These are phyloP conservation scores for Candida nitratophila DNA, from an alignment of 805 yeast species.

Conservation along the genomic window DNA sequence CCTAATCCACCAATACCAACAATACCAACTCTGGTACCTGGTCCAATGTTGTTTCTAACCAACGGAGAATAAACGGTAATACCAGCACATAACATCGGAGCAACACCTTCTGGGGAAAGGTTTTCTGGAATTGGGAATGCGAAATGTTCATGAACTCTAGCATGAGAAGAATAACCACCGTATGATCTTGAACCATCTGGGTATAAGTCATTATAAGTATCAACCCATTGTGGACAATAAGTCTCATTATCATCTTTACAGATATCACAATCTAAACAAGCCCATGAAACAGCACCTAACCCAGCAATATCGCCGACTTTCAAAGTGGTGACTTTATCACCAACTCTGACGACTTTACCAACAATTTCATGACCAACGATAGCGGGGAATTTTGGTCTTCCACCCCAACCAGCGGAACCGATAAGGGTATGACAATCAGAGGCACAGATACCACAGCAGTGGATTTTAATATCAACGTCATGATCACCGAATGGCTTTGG, in stretches of 20 bases:
- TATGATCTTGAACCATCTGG: conserved; percentile 30
- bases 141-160: conserved; percentile 56
- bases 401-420: conserved; percentile 41
- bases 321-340: conserved; percentile 41
- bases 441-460: conserved; percentile 51
- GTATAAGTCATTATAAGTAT: conserved; percentile 28
- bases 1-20: conserved; percentile 67
- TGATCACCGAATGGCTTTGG: conserved; percentile 31
- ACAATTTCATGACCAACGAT: conserved; percentile 60
- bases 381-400: conserved; percentile 24
- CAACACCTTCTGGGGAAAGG: conserved; percentile 46
- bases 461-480: conserved; percentile 39
- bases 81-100: conserved; percentile 77
- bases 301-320: conserved; percentile 74
- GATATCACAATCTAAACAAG: conserved; percentile 57
- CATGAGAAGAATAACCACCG: conserved; percentile 64
- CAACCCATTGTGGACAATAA: conserved; percentile 29
- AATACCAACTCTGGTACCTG: conserved; percentile 43
- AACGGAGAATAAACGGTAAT: conserved; percentile 67
- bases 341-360: conserved; percentile 55
- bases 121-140: conserved; percentile 57
- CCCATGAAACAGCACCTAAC: conserved; percentile 60
- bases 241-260: conserved; percentile 48
- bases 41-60: conserved; percentile 33
- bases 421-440: conserved; percentile 46